Evolutionary conservation across 768 basidiomycete species (phyloP).

Genomic region (Suillus fuscotomentosus): DNA sequence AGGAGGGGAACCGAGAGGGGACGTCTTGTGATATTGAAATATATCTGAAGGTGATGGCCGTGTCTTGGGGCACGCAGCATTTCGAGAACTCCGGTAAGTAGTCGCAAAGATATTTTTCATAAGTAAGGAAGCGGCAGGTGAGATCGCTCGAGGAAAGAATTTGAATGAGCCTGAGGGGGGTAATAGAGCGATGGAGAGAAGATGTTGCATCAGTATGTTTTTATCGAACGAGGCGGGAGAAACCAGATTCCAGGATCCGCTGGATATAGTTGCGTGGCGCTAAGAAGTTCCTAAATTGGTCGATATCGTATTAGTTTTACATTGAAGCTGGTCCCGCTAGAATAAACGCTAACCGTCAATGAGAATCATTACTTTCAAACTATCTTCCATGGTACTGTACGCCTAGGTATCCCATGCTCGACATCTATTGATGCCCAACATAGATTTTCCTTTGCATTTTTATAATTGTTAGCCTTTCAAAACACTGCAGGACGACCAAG

Average conservation of each 20-base stretch:
- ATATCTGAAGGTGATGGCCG: conserved; percentile 75
- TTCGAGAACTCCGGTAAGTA: conserved; percentile 58
- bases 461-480: too few species aligned
- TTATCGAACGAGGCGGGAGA: neutral
- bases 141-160: conserved; percentile 42
- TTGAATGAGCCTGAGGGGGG: conserved; percentile 34
- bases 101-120: conserved; percentile 77
- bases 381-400: neutral
- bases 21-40: conserved; percentile 63
- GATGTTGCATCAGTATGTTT: conserved; percentile 15
- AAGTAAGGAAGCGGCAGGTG: conserved; percentile 30
- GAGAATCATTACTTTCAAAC: neutral
- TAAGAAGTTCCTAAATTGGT: neutral
- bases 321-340: neutral
- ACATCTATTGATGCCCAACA: too few species aligned
- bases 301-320: neutral
- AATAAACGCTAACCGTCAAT: neutral
- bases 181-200: conserved; percentile 20
- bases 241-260: neutral
- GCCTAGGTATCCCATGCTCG: too few species aligned
- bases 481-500: too few species aligned
- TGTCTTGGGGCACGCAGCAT: conserved; percentile 76
- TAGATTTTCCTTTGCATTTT: too few species aligned
- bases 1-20: conserved; percentile 38
- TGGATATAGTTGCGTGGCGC: too few species aligned